Evolutionary conservation across 2,329 filamentous ascomycete species (phyloP).

Genomic region (Fusarium marasasianum): DNA sequence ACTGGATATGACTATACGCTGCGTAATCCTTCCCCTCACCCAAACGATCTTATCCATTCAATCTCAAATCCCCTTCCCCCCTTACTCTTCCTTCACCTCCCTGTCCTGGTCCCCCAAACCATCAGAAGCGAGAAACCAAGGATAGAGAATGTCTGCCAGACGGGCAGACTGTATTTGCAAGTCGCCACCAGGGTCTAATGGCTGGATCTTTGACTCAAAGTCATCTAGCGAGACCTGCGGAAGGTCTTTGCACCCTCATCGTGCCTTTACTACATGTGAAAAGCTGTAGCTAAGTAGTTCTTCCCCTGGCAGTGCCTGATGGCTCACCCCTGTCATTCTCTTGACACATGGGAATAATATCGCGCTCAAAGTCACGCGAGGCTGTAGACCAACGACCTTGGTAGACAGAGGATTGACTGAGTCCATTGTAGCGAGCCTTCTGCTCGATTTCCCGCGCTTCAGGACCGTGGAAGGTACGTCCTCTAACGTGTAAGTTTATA

Average conservation of each 20-base stretch:
- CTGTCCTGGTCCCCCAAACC: no score
- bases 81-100: no score
- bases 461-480: not conserved
- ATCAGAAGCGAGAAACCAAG: no score
- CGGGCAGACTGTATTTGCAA: no score
- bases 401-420: not conserved
- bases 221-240: not conserved
- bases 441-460: not conserved
- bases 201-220: not conserved
- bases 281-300: not conserved
- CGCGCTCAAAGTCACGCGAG: not conserved
- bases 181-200: not conserved
- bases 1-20: rapidly evolving
- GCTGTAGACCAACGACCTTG: not conserved
- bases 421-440: not conserved
- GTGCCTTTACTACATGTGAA: not conserved
- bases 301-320: not conserved
- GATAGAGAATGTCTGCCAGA: no score
- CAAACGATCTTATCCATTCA: no score
- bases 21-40: not conserved
- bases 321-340: not conserved
- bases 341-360: not conserved
- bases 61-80: no score
- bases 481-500: no score
- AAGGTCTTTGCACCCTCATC: not conserved